Evolutionary conservation across 768 basidiomycete species (phyloP).

Genomic region (Psilocybe azurescens): DNA sequence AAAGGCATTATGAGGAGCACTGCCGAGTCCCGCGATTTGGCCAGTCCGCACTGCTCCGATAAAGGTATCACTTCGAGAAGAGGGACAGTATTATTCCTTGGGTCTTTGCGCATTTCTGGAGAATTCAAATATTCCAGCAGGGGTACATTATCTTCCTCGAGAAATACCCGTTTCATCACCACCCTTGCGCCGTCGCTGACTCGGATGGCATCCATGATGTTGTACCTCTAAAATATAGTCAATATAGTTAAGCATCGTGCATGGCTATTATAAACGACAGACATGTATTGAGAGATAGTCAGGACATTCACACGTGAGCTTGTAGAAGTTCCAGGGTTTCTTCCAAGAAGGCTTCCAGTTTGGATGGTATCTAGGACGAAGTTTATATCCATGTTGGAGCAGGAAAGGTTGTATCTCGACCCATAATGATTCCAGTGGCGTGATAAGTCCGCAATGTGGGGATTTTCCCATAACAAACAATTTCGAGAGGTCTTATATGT

Average conservation of each 20-base stretch:
- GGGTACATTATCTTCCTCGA: background rate
- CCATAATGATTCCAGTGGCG: background rate
- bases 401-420: slow-evolving; percentile 9
- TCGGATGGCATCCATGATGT: slow-evolving; percentile 8
- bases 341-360: slow-evolving; percentile 15
- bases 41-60: slow-evolving; percentile 11
- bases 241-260: no score
- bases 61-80: slow-evolving; percentile 27
- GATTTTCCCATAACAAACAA: no score
- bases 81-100: slow-evolving; percentile 28
- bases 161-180: slow-evolving; percentile 4
- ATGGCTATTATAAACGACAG: no score
- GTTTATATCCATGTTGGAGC: slow-evolving; percentile 12
- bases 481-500: no score
- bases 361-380: slow-evolving; percentile 12
- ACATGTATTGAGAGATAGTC: background rate
- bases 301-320: background rate
- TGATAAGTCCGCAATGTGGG: no score
- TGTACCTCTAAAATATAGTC: background rate
- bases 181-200: slow-evolving; percentile 7
- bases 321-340: background rate
- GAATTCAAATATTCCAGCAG: slow-evolving; percentile 19
- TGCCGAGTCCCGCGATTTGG: background rate
- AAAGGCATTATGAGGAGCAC: slow-evolving; percentile 29
- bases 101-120: slow-evolving; percentile 12